Evolutionary conservation across 768 basidiomycete genomes (phyloP), one percentile per base, ranked within the genome.

Genomic region (Trichaptum fuscoviolaceum): DNA sequence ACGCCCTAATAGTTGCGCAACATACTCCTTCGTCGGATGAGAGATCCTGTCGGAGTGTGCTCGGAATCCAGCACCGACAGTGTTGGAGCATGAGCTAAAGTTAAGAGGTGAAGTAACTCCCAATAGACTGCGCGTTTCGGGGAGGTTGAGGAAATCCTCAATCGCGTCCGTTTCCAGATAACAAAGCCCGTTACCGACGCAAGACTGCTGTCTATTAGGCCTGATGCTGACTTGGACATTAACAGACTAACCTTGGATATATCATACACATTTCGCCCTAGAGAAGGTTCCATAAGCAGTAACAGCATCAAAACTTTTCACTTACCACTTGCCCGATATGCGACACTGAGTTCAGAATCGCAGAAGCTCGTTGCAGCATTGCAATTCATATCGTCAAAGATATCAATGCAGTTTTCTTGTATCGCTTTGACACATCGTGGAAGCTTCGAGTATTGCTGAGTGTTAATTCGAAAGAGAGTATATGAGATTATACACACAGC

Each of bases 1-100:
- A 23, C 91, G 84, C 67, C 93, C 91, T 9, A 94, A 83, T 52
- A 94, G 83, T 0, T 81, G 83, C 0, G 86, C 80, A 67, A 91
- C 85, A 72, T 91, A 88, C 78, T 87, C 76, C 75, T 88, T 82
- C 57, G 89, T 82, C 67, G 85, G 81, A 12, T 79, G 77, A 12
- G 75, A 78, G 4, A 25, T 25, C 72, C 86, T 88, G 75, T 93
- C 91, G 70, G 88, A 77, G 66, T 85, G 84, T 17, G 77, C 75
- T 58, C 75, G 74, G 77, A 93, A 93, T 35, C 74, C 76, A 27
- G 63, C 57, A 7, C 79, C 76, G 60, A 93, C 90, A 17, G 72
- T 73, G 24, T 68, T 34, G 0, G 85, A 85, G 78, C 91, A 92
- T 6, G 81, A 72, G 7, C 84, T 79, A 73, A 88, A 92, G 69